These are phyloP conservation scores for Rhodamnia argentea DNA, from an alignment of 345 rosid species.

Conservation along the genomic window DNA sequence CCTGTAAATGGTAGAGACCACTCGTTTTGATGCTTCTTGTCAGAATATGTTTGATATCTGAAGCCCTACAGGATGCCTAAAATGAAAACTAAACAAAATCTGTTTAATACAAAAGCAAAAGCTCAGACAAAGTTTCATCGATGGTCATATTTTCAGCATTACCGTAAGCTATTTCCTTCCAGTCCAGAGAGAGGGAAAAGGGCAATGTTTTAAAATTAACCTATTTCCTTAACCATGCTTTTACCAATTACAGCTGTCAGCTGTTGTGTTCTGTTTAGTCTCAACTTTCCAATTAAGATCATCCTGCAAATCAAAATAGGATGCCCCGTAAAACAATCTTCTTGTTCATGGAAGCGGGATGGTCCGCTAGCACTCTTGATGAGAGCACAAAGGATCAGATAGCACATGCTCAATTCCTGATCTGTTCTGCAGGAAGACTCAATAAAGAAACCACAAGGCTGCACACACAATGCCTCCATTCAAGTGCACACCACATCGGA, in stretches of 20 bases:
- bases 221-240: background rate
- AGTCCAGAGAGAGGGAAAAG: background rate
- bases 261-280: background rate
- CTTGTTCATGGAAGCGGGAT: background rate
- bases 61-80: background rate
- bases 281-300: background rate
- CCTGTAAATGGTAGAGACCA: background rate
- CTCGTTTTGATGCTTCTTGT: background rate
- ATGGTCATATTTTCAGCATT: background rate
- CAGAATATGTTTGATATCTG: background rate
- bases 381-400: background rate
- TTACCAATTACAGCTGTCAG: background rate
- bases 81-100: background rate
- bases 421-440: background rate
- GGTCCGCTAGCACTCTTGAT: background rate
- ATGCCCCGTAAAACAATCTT: background rate
- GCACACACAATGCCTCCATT: conserved; percentile 1
- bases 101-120: background rate
- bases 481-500: conserved; percentile 85
- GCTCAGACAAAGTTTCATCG: background rate
- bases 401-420: background rate
- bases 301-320: background rate
- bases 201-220: background rate
- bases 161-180: background rate
- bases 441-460: background rate